Evolutionary conservation across 352 stramenopile species (phyloP).

Genomic region (Phytophthora syringae): DNA sequence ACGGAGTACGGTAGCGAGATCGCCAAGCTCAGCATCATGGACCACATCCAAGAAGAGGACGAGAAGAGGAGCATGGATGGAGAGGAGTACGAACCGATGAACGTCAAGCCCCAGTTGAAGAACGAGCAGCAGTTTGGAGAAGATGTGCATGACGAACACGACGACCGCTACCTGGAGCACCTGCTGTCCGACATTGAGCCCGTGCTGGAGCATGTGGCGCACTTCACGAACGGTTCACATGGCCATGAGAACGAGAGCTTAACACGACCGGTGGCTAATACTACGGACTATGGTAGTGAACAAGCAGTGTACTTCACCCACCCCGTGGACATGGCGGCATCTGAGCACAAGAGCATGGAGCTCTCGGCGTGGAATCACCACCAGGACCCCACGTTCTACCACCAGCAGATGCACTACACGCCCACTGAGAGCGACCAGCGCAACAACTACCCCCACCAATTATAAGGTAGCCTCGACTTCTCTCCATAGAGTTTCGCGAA

Average conservation of each 20-base stretch:
- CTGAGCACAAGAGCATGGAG: conserved; percentile 35
- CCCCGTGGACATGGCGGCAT: conserved; percentile 12
- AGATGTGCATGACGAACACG: conserved; percentile 29
- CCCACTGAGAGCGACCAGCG: conserved; percentile 13
- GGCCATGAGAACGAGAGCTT: conserved; percentile 1
- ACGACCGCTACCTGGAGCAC: conserved; percentile 53
- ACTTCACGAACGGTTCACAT: conserved; percentile 45
- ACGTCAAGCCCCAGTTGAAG: conserved; percentile 28
- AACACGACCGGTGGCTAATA: conserved; percentile 26
- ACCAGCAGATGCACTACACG: conserved; percentile 28
- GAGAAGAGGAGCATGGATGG: conserved; percentile 23
- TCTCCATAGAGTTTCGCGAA: conserved; percentile 14
- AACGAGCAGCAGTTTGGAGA: conserved; percentile 13
- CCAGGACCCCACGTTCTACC: conserved; percentile 13
- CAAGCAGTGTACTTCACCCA: conserved; percentile 30
- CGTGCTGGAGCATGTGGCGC: conserved; percentile 55
- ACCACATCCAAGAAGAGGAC: conserved; percentile 35
- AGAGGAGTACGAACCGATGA: conserved; percentile 28
- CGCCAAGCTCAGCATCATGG: conserved; percentile 33
- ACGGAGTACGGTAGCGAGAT: conserved; percentile 31
- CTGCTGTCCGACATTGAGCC: conserved; percentile 58
- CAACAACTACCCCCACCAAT: conserved; percentile 26
- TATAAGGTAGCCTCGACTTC: conserved; percentile 26
- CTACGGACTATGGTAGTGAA: conserved; percentile 28
- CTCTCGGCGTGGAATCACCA: conserved; percentile 36